phyloP scores from a whole-genome alignment of 2,329 filamentous ascomycete species.

The Penicillium sp. region DNA sequence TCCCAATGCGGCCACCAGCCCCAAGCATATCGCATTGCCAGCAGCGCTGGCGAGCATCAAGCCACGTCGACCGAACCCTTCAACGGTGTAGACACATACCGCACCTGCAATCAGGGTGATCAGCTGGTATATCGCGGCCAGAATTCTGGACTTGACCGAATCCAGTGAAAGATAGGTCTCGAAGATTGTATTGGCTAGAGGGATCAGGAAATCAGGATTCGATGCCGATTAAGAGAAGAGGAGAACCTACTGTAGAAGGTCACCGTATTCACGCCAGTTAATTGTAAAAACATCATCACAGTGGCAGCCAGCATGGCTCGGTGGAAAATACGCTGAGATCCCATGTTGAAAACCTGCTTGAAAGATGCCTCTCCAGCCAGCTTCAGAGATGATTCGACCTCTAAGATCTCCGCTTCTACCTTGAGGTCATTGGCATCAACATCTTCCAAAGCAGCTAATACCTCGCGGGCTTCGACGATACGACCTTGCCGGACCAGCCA shows the following conservation, averaged over 20 bases:
- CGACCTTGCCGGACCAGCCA: constrained; percentile 11
- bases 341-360: constrained; percentile 14
- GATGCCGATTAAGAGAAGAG: too few species aligned
- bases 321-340: constrained; percentile 15
- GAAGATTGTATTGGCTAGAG: constrained; percentile 17
- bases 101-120: constrained; percentile 10
- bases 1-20: constrained; percentile 11
- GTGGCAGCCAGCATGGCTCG: constrained; percentile 9
- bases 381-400: constrained; percentile 9
- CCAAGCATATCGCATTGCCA: constrained; percentile 12
- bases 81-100: constrained; percentile 16
- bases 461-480: constrained; percentile 5
- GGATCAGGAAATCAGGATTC: background rate
- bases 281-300: constrained; percentile 12
- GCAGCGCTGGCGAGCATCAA: constrained; percentile 11
- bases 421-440: background rate
- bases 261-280: constrained; percentile 15
- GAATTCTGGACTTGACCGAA: constrained; percentile 9
- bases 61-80: constrained; percentile 12
- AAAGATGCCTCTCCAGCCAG: constrained; percentile 8
- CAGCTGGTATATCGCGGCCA: constrained; percentile 14
- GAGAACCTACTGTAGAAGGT: constrained; percentile 16
- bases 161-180: constrained; percentile 12
- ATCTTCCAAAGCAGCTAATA: constrained; percentile 9
- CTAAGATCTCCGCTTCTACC: constrained; percentile 8